Conservation (phyloP, 768 basidiomycete genomes). For the Pulveroboletus sp. region DNA sequence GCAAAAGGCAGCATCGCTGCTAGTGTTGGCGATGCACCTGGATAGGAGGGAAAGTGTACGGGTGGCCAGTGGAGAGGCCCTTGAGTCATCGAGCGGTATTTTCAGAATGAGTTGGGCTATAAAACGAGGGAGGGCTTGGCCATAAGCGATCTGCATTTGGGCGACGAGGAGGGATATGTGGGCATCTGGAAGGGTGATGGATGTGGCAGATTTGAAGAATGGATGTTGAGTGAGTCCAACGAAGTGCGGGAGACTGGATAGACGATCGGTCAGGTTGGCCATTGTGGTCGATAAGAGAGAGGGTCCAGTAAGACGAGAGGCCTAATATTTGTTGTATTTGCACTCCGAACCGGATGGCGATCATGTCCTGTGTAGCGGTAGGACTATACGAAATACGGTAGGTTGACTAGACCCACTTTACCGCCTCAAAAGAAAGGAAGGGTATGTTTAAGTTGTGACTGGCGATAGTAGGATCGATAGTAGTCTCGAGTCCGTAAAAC, state of each 20-base stretch:
- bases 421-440: too few relatives aligned
- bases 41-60: slow-evolving; percentile 46
- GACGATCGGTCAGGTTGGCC: slow-evolving; percentile 30
- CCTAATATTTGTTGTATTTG: too few relatives aligned
- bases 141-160: slow-evolving; percentile 74
- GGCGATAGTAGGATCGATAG: too few relatives aligned
- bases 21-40: slow-evolving; percentile 56
- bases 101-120: slow-evolving; percentile 62
- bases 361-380: too few relatives aligned
- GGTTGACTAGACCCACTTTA: too few relatives aligned
- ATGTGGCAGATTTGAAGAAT: slow-evolving; percentile 60
- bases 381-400: too few relatives aligned
- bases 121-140: slow-evolving; percentile 71
- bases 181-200: slow-evolving; percentile 43
- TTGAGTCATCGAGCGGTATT: slow-evolving; percentile 41
- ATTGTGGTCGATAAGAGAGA: slow-evolving; percentile 3
- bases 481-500: too few relatives aligned
- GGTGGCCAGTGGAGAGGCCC: slow-evolving; percentile 23
- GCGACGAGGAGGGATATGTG: slow-evolving; percentile 62
- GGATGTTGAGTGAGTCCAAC: slow-evolving; percentile 48
- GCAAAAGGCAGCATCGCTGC: slow-evolving; percentile 61
- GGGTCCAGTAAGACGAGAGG: neutral
- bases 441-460: too few relatives aligned
- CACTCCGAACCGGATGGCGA: too few relatives aligned
- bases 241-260: slow-evolving; percentile 1